phyloP scores from a whole-genome alignment of 179 eudicot species.

The Heliamphora pulchella region DNA sequence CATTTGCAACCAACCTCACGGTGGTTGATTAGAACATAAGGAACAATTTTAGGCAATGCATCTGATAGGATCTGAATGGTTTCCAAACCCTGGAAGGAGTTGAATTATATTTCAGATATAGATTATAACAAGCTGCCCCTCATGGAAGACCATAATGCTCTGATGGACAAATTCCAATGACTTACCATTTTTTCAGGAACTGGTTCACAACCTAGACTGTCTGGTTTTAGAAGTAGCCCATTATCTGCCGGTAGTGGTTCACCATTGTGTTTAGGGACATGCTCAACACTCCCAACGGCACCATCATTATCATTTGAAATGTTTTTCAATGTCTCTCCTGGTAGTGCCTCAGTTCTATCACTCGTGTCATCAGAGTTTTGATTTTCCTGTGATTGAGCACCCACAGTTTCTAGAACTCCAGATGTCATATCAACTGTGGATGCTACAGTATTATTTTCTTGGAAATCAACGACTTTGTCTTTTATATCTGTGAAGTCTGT shows the following conservation, averaged over 20 bases:
- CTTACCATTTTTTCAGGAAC: conserved; percentile 58
- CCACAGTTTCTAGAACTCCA: conserved; percentile 31
- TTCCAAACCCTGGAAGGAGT: conserved; percentile 65
- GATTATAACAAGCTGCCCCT: neutral
- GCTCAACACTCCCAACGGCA: conserved; percentile 26
- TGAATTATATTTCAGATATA: conserved; percentile 9
- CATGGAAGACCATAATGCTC: neutral
- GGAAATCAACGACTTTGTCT: conserved; percentile 31
- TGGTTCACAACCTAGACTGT: conserved; percentile 31
- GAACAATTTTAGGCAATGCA: conserved; percentile 96
- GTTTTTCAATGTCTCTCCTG: conserved; percentile 23
- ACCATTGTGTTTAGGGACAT: conserved; percentile 24
- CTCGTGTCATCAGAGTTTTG: conserved; percentile 29
- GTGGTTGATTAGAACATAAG: conserved; percentile 92
- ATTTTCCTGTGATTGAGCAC: conserved; percentile 25
- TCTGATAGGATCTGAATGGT: conserved; percentile 91
- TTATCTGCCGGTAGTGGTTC: conserved; percentile 36
- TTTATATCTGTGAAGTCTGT: conserved; percentile 31
- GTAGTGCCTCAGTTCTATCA: conserved; percentile 23
- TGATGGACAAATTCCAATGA: conserved; percentile 14
- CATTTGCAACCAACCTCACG: conserved; percentile 57
- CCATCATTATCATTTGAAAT: conserved; percentile 30
- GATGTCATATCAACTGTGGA: conserved; percentile 25
- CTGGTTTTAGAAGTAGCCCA: conserved; percentile 32
- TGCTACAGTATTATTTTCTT: conserved; percentile 22